Evolutionary conservation across 2,329 filamentous ascomycete species (phyloP), one percentile per base, ranked within the genome.

Genomic region (Geosmithia putterillii): DNA sequence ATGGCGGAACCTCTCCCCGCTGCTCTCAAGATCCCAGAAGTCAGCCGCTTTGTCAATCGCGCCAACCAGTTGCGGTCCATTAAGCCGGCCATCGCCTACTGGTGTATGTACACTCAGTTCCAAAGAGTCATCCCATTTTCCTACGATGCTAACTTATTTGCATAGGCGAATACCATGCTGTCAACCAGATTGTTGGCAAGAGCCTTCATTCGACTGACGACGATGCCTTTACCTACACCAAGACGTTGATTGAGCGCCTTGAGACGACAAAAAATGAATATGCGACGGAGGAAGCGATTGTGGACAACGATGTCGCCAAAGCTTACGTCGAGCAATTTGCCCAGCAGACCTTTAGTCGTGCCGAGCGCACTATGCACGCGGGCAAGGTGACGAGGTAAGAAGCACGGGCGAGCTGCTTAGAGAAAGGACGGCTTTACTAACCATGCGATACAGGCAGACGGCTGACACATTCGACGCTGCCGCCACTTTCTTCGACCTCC

Each of bases 271-370:
- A 65, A 55, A 67, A 67, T 10, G 76, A 84, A 45, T 79, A 90
- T 55, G 71, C 79, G 9, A 72, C 76, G 40, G 86, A 96, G 55
- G 86, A 94, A 57, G 84, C 88, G 15, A 81, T 96, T 43, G 71
- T 77, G 6, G 90, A 96, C 61, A 89, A 95, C 53, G 68, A 81
- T 2, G 86, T 84, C 4, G 90, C 87, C 1, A 86, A 89, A 62
- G 88, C 87, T 43, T 95, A 95, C 54, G 82, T 96, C 40, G 89
- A 96, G 62, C 84, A 95, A 58, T 98, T 98, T 60, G 90, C 83
- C 0, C 71, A 90, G 50, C 85, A 95, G 55, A 89, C 88, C 0
- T 89, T 98, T 50, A 76, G 82, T 40, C 78, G 87, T 49, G 90
- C 86, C 4, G 86, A 95, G 55, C 79, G 83, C 44, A 82, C 87